Conservation (phyloP, 495 filamentous ascomycete species). For the Astrocystis sublimbata region DNA sequence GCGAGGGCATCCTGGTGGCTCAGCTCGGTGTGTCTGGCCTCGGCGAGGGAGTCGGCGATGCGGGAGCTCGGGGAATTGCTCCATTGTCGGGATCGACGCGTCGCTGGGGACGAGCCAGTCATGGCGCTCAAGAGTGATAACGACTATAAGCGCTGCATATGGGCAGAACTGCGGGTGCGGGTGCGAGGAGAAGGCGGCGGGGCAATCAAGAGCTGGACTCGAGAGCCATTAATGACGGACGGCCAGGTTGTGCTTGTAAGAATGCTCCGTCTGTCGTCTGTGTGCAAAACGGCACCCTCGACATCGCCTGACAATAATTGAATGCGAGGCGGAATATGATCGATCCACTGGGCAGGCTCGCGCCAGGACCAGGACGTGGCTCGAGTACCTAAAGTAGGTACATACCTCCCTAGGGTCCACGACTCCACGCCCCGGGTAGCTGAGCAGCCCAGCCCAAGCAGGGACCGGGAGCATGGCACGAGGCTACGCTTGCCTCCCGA, state of each 20-base stretch:
- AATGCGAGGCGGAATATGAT: too few relatives aligned
- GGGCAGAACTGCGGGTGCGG: too few relatives aligned
- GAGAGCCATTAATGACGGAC: constrained; percentile 1
- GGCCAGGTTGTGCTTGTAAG: neutral
- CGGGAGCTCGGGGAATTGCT: constrained; percentile 36
- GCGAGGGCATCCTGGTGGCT: constrained; percentile 63
- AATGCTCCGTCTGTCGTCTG: neutral
- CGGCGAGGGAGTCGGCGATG: constrained; percentile 39
- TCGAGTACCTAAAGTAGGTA: too few relatives aligned
- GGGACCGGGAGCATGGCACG: neutral
- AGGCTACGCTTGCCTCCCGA: neutral
- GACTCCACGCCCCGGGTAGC: too few relatives aligned
- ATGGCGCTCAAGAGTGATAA: constrained; percentile 27
- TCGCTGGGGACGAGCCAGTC: constrained; percentile 40
- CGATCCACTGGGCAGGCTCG: too few relatives aligned
- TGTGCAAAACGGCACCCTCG: neutral
- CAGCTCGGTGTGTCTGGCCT: constrained; percentile 45
- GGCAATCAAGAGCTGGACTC: neutral
- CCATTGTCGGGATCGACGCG: constrained; percentile 37
- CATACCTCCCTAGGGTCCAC: too few relatives aligned
- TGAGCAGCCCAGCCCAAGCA: too few relatives aligned
- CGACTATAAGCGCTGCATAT: constrained; percentile 18
- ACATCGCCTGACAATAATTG: neutral
- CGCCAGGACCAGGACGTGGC: too few relatives aligned
- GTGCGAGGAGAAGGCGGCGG: neutral